These are phyloP conservation scores for Piper betle DNA, from an alignment of 164 flowering plant species.

Conservation along the genomic window DNA sequence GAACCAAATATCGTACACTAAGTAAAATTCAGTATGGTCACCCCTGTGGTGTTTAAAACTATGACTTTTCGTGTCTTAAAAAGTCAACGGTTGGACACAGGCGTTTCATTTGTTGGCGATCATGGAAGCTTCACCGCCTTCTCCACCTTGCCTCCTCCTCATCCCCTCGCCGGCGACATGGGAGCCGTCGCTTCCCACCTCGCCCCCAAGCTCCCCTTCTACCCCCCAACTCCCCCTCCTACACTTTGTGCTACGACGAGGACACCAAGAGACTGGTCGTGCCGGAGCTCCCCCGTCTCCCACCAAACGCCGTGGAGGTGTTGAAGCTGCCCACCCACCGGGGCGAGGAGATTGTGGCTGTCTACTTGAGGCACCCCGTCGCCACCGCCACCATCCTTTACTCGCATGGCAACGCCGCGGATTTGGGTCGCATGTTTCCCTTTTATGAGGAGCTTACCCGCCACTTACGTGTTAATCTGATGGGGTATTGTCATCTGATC, in stretches of 20 bases:
- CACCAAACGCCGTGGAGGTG: constrained; percentile 46
- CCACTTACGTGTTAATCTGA: constrained; percentile 61
- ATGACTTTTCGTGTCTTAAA: too few relatives aligned
- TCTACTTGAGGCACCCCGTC: constrained; percentile 46
- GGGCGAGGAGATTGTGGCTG: constrained; percentile 62
- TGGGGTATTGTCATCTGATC: constrained; percentile 30
- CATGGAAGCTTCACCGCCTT: too few relatives aligned
- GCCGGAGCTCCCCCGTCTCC: constrained; percentile 37
- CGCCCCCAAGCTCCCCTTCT: constrained; percentile 84
- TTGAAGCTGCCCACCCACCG: constrained; percentile 51
- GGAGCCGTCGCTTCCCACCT: constrained; percentile 43
- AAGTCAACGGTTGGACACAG: too few relatives aligned
- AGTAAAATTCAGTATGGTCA: too few relatives aligned
- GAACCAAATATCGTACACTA: too few relatives aligned
- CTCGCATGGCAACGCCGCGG: constrained; percentile 94
- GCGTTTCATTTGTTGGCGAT: too few relatives aligned
- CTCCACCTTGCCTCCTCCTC: too few relatives aligned
- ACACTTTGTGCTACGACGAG: constrained; percentile 36
- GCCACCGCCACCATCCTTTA: constrained; percentile 59
- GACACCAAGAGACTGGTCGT: constrained; percentile 20
- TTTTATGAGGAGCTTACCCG: constrained; percentile 54
- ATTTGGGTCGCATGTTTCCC: constrained; percentile 83
- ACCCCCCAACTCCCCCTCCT: constrained; percentile 84
- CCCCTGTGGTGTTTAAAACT: too few relatives aligned
- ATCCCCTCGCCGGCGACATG: constrained; percentile 4